A percentile compares a stretch with the other conserved stretches of the same genome.
These are phyloP conservation scores for Nematocida ausubeli DNA, from an alignment of 371 early-diverging fungal species.

Conservation along the genomic window DNA sequence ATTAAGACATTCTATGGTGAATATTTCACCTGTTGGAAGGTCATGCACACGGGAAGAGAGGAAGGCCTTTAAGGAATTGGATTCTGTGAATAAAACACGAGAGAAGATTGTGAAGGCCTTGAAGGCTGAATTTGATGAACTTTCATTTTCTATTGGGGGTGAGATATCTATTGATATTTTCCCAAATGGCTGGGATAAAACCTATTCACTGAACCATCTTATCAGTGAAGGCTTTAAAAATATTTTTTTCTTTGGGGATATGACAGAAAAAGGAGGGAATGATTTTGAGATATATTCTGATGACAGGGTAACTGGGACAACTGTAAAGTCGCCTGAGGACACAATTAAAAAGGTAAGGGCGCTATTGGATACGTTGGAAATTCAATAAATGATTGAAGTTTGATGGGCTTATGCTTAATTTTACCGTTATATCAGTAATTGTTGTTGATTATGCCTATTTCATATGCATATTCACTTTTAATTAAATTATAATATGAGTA, in stretches of 20 bases:
- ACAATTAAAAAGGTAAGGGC: slow-evolving; percentile 79
- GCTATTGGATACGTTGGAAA: slow-evolving; percentile 66
- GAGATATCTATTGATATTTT: slow-evolving; percentile 99
- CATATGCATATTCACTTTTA: too few relatives aligned
- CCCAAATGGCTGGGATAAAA: slow-evolving; percentile 91
- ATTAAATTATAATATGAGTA: too few relatives aligned
- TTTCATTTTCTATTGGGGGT: slow-evolving; percentile 95
- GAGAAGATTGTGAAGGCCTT: slow-evolving; percentile 78
- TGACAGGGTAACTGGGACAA: slow-evolving; percentile 77
- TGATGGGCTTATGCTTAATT: too few relatives aligned
- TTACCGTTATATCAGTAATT: too few relatives aligned
- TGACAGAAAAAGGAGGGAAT: slow-evolving; percentile 92
- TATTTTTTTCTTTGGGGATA: slow-evolving; percentile 98
- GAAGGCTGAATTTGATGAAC: slow-evolving; percentile 76
- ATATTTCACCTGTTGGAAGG: slow-evolving; percentile 94
- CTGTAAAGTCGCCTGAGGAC: slow-evolving; percentile 81
- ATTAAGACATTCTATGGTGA: slow-evolving; percentile 97
- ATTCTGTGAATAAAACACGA: slow-evolving; percentile 70
- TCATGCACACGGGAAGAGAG: slow-evolving; percentile 87
- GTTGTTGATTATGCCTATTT: too few relatives aligned
- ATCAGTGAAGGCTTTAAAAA: slow-evolving; percentile 77
- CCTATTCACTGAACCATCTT: slow-evolving; percentile 89
- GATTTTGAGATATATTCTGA: slow-evolving; percentile 94
- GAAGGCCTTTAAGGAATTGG: slow-evolving; percentile 82
- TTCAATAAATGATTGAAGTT: too few relatives aligned